Percentiles rank a stretch among this genome's conserved stretches.
Evolutionary conservation across 768 basidiomycete genomes (phyloP).

Genomic region (Termitomyces sp.): DNA sequence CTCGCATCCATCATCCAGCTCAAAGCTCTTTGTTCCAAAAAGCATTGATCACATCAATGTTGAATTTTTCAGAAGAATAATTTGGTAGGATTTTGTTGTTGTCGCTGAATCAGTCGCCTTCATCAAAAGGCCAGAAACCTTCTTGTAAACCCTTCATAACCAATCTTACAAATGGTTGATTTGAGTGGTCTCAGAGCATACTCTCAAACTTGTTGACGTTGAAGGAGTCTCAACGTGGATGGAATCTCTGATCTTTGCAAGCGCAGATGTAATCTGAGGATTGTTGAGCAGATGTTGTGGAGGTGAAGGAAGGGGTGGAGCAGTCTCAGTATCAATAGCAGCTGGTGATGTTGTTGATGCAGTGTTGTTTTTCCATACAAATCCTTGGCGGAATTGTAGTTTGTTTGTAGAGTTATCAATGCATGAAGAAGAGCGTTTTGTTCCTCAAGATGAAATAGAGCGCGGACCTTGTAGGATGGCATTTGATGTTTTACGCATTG

Average conservation of each 20-base stretch:
- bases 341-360: too few relatives aligned
- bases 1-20: slow-evolving; percentile 13
- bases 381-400: fast-evolving
- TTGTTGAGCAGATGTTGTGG: background rate
- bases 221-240: slow-evolving; percentile 24
- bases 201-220: slow-evolving; percentile 17
- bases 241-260: too few relatives aligned
- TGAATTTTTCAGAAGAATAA: background rate
- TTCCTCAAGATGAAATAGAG: background rate
- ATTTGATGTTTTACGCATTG: background rate
- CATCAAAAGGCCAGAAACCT: slow-evolving; percentile 22
- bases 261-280: too few relatives aligned
- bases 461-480: fast-evolving
- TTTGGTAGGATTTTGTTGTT: background rate
- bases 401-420: background rate
- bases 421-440: background rate
- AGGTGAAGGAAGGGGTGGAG: background rate
- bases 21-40: slow-evolving; percentile 13
- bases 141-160: slow-evolving; percentile 16
- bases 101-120: slow-evolving; percentile 13
- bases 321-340: background rate
- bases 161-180: slow-evolving; percentile 22
- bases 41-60: background rate
- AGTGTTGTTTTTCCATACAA: too few relatives aligned
- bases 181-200: slow-evolving; percentile 19